Percentiles rank a stretch among this genome's conserved stretches.
Conservation (phyloP, 2,329 filamentous ascomycete species). For the Ascochyta viciae-villosae region DNA sequence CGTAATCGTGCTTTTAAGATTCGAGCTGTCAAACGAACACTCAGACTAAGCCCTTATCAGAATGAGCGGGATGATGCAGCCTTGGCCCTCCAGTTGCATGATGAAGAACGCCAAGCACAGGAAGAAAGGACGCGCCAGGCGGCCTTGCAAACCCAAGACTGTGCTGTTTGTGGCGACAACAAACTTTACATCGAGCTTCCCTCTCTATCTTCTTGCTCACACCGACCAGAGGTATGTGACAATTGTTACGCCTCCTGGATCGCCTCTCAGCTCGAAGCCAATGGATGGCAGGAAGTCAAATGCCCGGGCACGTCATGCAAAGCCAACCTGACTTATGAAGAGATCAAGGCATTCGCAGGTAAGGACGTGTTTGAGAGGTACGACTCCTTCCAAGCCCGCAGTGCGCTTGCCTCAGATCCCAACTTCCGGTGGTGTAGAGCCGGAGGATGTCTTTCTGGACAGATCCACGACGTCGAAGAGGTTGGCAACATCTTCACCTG, state of each 20-base stretch:
- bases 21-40: no score
- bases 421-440: conserved; percentile 64
- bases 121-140: neutral
- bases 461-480: conserved; percentile 59
- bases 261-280: conserved; percentile 44
- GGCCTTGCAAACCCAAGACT: conserved; percentile 19
- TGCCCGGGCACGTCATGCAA: conserved; percentile 60
- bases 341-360: conserved; percentile 48
- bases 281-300: conserved; percentile 56
- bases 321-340: conserved; percentile 52
- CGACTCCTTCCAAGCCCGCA: conserved; percentile 55
- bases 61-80: conserved; percentile 9
- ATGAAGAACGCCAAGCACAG: neutral
- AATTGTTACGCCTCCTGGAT: conserved; percentile 51
- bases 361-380: conserved; percentile 29
- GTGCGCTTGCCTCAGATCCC: conserved; percentile 52
- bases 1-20: no score
- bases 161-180: conserved; percentile 31
- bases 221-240: conserved; percentile 44
- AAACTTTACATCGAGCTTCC: conserved; percentile 27
- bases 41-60: neutral
- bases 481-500: conserved; percentile 56
- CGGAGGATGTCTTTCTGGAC: conserved; percentile 59
- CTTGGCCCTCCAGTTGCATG: conserved; percentile 15
- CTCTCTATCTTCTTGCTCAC: conserved; percentile 40